Evolutionary conservation across 108 stramenopile genomes (phyloP), one percentile per base, ranked within the genome.

Genomic region (Aurantiochytrium sp.): DNA sequence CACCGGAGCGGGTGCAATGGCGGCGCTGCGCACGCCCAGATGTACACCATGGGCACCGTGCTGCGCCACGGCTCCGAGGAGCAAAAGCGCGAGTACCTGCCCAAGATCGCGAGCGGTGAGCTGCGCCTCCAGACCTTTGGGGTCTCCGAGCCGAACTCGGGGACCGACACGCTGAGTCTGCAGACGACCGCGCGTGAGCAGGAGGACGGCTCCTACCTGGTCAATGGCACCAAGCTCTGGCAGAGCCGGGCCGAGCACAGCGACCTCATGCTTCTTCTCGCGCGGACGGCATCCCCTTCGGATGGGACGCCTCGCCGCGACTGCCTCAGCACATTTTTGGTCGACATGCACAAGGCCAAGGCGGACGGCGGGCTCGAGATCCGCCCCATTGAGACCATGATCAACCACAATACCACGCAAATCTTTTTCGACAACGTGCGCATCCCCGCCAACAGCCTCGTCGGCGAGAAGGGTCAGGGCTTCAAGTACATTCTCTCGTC

Each of bases 1-100:
- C 87, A 87, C 42, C 87, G 85, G 37, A 87, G 87, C 69, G 85
- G 86, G 12, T 86, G 87, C 69, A 39, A 86, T 32, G 85, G 85
- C 8, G 87, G 87, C 34, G 73, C 73, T 8, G 73, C 73, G 1
- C 73, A 81, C 32, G 73, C 73, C 42, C 73, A 81, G 24, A 81
- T 81, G 73, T 81, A 81, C 73, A 81, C 73, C 42, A 81, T 81
- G 73, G 73, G 73, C 21, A 81, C 73, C 24, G 85, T 87, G 10
- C 59, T 87, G 8, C 30, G 86, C 24, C 31, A 86, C 27, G 87
- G 87, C 48, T 86, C 68, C 17, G 37, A 68, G 37, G 87, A 68
- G 6, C 87, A 87, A 85, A 87, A 87, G 39, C 32, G 19, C 32
- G 37, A 87, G 68, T 87, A 69, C 39, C 87, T 87, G 30, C 87